These are phyloP conservation scores for Ganoderma leucocontextum DNA, from an alignment of 1,284 basidiomycete genomes.

Conservation along the genomic window DNA sequence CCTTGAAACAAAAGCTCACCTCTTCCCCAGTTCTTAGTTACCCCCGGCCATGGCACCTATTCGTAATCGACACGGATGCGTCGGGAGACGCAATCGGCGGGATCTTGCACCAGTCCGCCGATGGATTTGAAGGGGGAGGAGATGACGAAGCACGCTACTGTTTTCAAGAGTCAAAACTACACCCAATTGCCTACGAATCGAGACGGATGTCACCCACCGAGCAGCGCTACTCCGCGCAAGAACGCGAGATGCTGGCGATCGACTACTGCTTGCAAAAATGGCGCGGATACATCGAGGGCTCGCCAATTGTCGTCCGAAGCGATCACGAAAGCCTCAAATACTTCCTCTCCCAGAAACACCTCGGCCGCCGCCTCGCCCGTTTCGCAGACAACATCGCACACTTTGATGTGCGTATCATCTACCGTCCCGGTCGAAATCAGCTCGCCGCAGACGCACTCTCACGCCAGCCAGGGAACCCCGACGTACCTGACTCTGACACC, in stretches of 20 bases:
- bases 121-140: neutral
- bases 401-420: neutral
- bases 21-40: conserved; percentile 31
- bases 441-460: neutral
- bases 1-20: neutral
- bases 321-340: neutral
- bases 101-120: conserved; percentile 30
- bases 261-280: neutral
- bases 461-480: neutral
- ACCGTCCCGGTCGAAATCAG: neutral
- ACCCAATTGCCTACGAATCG: conserved; percentile 41
- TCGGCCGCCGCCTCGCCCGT: neutral
- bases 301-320: neutral
- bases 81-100: conserved; percentile 35
- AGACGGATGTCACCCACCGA: conserved; percentile 38
- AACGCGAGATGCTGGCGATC: conserved; percentile 46
- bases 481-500: neutral
- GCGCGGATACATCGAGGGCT: conserved; percentile 25
- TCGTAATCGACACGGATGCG: conserved; percentile 37
- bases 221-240: conserved; percentile 45
- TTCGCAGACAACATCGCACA: neutral
- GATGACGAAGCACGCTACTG: neutral
- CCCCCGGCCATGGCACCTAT: conserved; percentile 36
- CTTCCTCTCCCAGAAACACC: neutral
- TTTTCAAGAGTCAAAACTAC: conserved; percentile 16